These are phyloP conservation scores for Discostella pseudostelligera DNA, from an alignment of 108 stramenopile genomes.

Conservation along the genomic window DNA sequence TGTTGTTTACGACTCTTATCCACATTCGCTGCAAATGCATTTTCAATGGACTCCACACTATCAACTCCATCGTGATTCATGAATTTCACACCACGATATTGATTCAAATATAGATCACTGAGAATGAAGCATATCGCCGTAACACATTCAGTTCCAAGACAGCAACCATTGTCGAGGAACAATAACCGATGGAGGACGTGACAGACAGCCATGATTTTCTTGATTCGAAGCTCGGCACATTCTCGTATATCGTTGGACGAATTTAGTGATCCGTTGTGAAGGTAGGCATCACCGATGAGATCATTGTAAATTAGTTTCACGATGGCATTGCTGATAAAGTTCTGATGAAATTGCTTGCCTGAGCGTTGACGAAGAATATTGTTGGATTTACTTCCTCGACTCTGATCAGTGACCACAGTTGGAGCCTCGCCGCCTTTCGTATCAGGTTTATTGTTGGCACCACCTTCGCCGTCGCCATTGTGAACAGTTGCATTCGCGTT, in stretches of 20 bases:
- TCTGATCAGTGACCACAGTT: constrained; percentile 1
- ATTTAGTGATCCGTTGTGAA: background rate
- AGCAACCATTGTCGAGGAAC: constrained; percentile 33
- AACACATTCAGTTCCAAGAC: constrained; percentile 31
- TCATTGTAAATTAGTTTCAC: constrained; percentile 28
- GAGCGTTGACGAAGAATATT: background rate
- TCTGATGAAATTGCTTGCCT: background rate
- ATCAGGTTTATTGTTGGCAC: background rate
- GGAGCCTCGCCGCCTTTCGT: background rate
- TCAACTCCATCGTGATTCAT: background rate
- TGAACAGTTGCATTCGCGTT: background rate
- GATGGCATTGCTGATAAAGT: constrained; percentile 23
- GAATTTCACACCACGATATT: constrained; percentile 7
- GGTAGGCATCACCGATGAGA: constrained; percentile 18
- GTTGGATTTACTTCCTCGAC: background rate
- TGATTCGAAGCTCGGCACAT: constrained; percentile 12
- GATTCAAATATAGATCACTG: constrained; percentile 30
- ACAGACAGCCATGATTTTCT: constrained; percentile 38
- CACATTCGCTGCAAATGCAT: background rate
- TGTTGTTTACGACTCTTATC: background rate
- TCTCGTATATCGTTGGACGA: background rate
- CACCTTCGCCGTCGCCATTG: background rate
- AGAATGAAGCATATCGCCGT: constrained; percentile 23
- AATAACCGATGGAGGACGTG: constrained; percentile 46
- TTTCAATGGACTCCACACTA: background rate